These are phyloP conservation scores for Trametes cinnabarina DNA, from an alignment of 768 basidiomycete species.

Conservation along the genomic window DNA sequence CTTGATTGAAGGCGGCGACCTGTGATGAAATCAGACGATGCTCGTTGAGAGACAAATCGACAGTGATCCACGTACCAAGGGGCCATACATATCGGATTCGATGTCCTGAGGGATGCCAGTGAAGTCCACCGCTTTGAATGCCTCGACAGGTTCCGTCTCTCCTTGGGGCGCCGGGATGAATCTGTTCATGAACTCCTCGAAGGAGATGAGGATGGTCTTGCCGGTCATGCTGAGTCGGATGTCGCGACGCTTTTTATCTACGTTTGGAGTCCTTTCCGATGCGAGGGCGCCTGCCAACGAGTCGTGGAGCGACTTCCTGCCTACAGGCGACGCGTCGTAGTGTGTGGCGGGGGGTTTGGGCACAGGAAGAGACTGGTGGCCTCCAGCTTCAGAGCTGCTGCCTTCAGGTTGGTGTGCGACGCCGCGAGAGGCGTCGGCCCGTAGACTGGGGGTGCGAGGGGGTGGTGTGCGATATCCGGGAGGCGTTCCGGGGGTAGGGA, in stretches of 20 bases:
- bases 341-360: too few species aligned
- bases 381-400: too few species aligned
- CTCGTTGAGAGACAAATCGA: too few species aligned
- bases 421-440: too few species aligned
- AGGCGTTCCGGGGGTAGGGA: too few species aligned
- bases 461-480: too few species aligned
- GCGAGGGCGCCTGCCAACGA: not conserved
- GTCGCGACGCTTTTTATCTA: not conserved
- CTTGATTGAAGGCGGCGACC: not conserved
- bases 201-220: not conserved
- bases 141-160: not conserved
- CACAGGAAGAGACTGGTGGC: too few species aligned
- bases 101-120: not conserved
- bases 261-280: not conserved
- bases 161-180: not conserved
- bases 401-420: too few species aligned
- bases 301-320: not conserved
- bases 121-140: not conserved
- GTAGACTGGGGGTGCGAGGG: too few species aligned
- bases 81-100: not conserved
- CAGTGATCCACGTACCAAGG: not conserved
- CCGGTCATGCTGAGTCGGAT: not conserved
- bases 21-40: too few species aligned
- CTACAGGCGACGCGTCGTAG: too few species aligned
- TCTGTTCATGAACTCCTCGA: not conserved